These are phyloP conservation scores for Dentipellis sp. DNA, from an alignment of 768 basidiomycete genomes.

Conservation along the genomic window DNA sequence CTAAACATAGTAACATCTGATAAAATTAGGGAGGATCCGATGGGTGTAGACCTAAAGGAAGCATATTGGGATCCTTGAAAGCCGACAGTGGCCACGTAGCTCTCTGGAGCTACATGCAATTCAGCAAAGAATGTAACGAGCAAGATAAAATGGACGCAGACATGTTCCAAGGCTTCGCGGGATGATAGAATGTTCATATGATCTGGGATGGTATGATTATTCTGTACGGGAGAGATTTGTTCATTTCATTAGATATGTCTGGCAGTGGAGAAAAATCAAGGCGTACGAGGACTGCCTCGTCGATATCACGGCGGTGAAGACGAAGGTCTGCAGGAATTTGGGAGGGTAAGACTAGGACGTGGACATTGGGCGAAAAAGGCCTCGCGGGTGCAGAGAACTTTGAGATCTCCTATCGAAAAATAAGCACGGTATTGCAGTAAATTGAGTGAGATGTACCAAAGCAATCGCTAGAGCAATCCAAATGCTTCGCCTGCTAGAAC, in stretches of 20 bases:
- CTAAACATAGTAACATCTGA: not conserved
- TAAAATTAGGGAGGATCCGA: not conserved
- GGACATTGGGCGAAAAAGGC: conserved; percentile 67
- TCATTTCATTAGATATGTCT: not conserved
- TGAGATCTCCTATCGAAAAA: conserved; percentile 42
- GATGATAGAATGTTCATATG: conserved; percentile 70
- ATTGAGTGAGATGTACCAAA: conserved; percentile 29
- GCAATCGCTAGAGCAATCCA: conserved; percentile 50
- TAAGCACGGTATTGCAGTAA: not conserved
- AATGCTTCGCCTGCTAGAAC: conserved; percentile 51
- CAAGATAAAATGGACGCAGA: conserved; percentile 23
- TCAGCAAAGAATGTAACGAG: conserved; percentile 8
- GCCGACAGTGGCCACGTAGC: conserved; percentile 39
- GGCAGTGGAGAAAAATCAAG: not conserved
- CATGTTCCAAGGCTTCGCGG: conserved; percentile 49
- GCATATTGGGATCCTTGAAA: conserved; percentile 38
- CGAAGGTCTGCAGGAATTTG: conserved; percentile 64
- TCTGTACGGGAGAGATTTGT: conserved; percentile 16
- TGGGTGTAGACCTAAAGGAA: conserved; percentile 14
- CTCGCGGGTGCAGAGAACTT: conserved; percentile 37
- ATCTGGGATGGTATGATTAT: conserved; percentile 45
- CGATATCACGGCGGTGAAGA: conserved; percentile 57
- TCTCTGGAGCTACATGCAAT: conserved; percentile 35
- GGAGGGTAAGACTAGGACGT: conserved; percentile 67
- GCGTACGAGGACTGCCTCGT: conserved; percentile 19